Percentiles rank a stretch among this genome's conserved stretches.
Conservation (phyloP, 331 rosid genomes). For the Cydonia oblonga region DNA sequence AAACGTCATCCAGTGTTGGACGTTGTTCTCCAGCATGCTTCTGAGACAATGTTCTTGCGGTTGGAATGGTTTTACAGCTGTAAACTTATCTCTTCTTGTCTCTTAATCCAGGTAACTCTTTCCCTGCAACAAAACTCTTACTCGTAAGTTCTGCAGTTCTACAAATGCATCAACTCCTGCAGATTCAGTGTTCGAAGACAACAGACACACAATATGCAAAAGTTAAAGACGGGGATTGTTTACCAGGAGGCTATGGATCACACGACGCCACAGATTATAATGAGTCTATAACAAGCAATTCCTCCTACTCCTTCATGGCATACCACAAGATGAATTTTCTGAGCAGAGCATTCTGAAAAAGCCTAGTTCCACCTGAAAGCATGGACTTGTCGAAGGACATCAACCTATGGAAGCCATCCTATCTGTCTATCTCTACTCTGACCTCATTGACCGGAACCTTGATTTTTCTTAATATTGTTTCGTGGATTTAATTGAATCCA, state of each 20-base stretch:
- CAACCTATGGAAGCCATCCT: neutral
- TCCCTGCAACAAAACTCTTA: neutral
- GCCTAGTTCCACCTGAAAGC: neutral
- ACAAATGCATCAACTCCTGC: neutral
- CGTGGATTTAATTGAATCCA: neutral
- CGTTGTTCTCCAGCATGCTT: neutral
- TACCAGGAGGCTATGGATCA: neutral
- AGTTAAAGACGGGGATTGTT: neutral
- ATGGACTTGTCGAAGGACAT: neutral
- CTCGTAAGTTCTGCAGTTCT: neutral
- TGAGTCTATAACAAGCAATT: neutral
- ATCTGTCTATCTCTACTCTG: neutral
- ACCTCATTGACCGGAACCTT: neutral
- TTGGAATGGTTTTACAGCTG: neutral
- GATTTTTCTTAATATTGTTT: neutral
- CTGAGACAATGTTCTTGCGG: neutral
- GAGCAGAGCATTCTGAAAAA: neutral
- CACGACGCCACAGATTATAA: neutral
- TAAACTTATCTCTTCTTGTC: neutral
- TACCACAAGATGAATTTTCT: neutral
- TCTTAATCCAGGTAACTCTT: neutral
- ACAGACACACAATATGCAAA: neutral
- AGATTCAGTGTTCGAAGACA: neutral
- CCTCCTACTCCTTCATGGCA: neutral
- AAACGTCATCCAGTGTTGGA: too few species aligned